Conservation (phyloP, 2,329 filamentous ascomycete species). For the Epichloe brachyelytri region DNA sequence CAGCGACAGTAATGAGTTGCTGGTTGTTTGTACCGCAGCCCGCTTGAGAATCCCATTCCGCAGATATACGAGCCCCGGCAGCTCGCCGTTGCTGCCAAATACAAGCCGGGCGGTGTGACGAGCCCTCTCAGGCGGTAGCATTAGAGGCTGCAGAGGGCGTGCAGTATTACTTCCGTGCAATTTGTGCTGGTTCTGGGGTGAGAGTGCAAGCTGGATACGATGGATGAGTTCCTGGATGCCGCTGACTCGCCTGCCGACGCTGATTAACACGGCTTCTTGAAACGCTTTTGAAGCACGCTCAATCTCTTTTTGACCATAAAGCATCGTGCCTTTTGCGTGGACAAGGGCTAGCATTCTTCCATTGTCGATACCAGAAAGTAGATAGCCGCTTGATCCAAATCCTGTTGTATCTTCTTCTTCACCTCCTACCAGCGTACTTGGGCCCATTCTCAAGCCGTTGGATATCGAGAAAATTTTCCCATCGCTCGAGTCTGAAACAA, state of each 20-base stretch:
- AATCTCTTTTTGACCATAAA: conserved; percentile 81
- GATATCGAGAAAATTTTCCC: not conserved
- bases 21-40: conserved; percentile 82
- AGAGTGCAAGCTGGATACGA: conserved; percentile 60
- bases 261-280: conserved; percentile 87
- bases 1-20: conserved; percentile 85
- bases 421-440: not conserved
- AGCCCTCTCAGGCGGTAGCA: conserved; percentile 74
- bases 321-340: conserved; percentile 97
- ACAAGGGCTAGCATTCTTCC: conserved; percentile 86
- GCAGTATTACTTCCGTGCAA: conserved; percentile 6
- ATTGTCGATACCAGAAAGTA: conserved; percentile 75
- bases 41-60: conserved; percentile 58
- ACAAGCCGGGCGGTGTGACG: conserved; percentile 71
- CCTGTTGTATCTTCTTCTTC: conserved; percentile 8
- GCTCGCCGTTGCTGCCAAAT: conserved; percentile 60
- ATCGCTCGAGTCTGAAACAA: not conserved
- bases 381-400: conserved; percentile 49
- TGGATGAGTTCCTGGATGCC: conserved; percentile 69
- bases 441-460: not conserved
- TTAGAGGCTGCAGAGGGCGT: conserved; percentile 38
- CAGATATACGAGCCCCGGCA: conserved; percentile 68
- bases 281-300: conserved; percentile 73
- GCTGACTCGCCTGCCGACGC: conserved; percentile 55
- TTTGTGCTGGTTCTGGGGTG: conserved; percentile 15